These are phyloP conservation scores for Eimeria necatrix DNA, from an alignment of 169 alveolate species.

Conservation along the genomic window DNA sequence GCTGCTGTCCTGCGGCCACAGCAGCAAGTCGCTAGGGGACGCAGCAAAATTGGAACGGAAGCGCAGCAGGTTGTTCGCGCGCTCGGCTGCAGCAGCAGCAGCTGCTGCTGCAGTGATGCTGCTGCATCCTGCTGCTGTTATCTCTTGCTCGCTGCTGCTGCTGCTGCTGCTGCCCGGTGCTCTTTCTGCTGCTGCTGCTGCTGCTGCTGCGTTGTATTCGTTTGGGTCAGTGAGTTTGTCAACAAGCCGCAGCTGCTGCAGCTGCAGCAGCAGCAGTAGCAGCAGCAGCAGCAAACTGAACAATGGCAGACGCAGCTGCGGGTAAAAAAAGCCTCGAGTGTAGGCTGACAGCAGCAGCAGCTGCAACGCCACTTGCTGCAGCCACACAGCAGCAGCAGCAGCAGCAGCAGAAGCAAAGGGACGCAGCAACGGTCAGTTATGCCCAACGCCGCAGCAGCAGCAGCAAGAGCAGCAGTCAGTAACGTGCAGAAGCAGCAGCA, in stretches of 20 bases:
- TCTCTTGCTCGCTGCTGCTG: background rate
- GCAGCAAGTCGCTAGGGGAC: background rate
- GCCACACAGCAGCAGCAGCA: background rate
- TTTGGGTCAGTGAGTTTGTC: background rate
- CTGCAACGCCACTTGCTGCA: no score
- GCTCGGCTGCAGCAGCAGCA: background rate
- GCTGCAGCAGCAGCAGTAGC: background rate
- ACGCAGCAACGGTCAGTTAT: no score
- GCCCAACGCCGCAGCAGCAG: slow-evolving; percentile 1
- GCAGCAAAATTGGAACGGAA: background rate
- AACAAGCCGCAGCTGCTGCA: background rate
- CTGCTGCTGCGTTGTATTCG: background rate
- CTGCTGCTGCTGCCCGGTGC: background rate
- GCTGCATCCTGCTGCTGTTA: background rate
- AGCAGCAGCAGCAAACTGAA: background rate
- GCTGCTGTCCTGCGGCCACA: background rate
- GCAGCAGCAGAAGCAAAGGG: no score
- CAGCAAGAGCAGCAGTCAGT: no score
- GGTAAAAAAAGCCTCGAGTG: background rate
- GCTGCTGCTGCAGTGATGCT: background rate
- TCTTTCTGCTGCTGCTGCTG: background rate
- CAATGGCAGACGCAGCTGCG: background rate
- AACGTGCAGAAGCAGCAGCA: no score
- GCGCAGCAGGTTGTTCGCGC: background rate
- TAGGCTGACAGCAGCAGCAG: no score